A percentile compares a stretch with the other conserved stretches of the same genome.
Evolutionary conservation across 371 early-diverging fungal genomes (phyloP).

Genomic region (Choanephora cucurbitarum): DNA sequence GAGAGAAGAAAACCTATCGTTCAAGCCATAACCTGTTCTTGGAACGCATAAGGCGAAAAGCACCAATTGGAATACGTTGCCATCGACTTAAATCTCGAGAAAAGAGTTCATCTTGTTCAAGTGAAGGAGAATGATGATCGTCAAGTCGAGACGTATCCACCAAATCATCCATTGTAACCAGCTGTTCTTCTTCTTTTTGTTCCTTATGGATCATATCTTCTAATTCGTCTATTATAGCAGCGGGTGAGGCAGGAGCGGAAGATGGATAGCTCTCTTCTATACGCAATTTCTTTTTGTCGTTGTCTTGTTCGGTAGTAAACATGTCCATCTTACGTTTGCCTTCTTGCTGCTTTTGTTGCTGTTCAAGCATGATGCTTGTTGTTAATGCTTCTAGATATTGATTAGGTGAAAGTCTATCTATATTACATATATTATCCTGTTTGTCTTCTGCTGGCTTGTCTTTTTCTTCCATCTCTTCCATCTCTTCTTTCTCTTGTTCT

Average conservation of each 20-base stretch:
- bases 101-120: slow-evolving; percentile 42
- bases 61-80: slow-evolving; percentile 65
- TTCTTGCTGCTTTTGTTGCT: neutral
- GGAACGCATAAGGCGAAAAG: slow-evolving; percentile 53
- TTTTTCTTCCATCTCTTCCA: too few species aligned
- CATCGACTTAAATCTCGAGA: slow-evolving; percentile 59
- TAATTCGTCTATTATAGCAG: slow-evolving; percentile 15
- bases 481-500: neutral
- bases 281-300: slow-evolving; percentile 2
- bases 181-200: neutral
- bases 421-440: too few species aligned
- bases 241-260: slow-evolving; percentile 18
- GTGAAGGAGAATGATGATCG: slow-evolving; percentile 52
- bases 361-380: neutral
- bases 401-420: too few species aligned
- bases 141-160: slow-evolving; percentile 61
- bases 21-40: slow-evolving; percentile 50
- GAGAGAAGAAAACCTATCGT: slow-evolving; percentile 15
- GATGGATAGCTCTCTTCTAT: slow-evolving; percentile 3
- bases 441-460: neutral
- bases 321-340: slow-evolving; percentile 16
- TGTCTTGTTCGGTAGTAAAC: neutral
- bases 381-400: neutral
- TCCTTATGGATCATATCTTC: slow-evolving; percentile 12
- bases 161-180: slow-evolving; percentile 61